These are phyloP conservation scores for Trichosporon sp. DNA, from an alignment of 1,284 basidiomycete genomes.

Conservation along the genomic window DNA sequence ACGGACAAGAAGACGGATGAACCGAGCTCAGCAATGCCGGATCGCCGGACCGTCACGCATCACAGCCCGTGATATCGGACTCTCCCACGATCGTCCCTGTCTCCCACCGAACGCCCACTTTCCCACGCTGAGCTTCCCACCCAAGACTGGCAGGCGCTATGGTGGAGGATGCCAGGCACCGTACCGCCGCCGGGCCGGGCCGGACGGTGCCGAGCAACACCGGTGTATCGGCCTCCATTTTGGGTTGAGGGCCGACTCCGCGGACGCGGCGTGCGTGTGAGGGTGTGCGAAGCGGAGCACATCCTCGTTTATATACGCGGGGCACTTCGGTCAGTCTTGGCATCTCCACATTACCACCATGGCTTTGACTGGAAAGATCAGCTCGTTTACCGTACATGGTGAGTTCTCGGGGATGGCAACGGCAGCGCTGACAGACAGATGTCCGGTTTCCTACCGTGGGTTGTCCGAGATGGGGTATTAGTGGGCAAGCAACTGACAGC, in stretches of 20 bases:
- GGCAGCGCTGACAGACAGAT: constrained; percentile 51
- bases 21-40: not conserved
- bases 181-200: not conserved
- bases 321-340: too few relatives aligned
- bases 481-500: constrained; percentile 1
- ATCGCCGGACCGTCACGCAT: not conserved
- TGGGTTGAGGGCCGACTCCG: not conserved
- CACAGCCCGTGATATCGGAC: not conserved
- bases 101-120: not conserved
- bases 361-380: constrained; percentile 28
- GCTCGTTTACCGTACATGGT: constrained; percentile 46
- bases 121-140: not conserved
- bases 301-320: too few relatives aligned
- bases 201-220: not conserved
- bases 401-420: constrained; percentile 12
- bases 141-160: not conserved
- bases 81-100: not conserved
- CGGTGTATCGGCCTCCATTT: not conserved
- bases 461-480: not conserved
- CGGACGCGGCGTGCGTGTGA: not conserved
- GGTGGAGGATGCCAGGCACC: not conserved
- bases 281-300: too few relatives aligned
- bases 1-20: not conserved
- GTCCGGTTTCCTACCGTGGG: constrained; percentile 72
- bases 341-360: too few relatives aligned